phyloP scores from a whole-genome alignment of 257 asterid genomes.

The Eucommia ulmoides region DNA sequence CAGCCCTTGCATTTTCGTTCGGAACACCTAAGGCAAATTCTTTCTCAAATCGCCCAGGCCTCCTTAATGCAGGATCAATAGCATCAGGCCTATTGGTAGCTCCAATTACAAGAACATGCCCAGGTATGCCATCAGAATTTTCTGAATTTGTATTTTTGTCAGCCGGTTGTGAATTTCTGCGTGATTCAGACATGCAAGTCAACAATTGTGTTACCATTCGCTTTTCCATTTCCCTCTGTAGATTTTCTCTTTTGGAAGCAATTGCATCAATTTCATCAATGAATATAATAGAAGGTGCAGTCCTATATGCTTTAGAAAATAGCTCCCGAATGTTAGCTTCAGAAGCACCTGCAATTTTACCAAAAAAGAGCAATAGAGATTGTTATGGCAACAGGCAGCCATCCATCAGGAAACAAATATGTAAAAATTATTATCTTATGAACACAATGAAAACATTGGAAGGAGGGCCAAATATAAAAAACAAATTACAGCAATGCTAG shows the following conservation, averaged over 20 bases:
- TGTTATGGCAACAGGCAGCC: too few relatives aligned
- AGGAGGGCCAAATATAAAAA: background rate
- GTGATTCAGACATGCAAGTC: slow-evolving; percentile 82
- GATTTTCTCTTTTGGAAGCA: slow-evolving; percentile 78
- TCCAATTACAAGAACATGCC: slow-evolving; percentile 78
- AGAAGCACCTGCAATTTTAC: slow-evolving; percentile 51
- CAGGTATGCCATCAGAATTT: slow-evolving; percentile 24
- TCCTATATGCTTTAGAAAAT: slow-evolving; percentile 66
- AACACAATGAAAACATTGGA: background rate
- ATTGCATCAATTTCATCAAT: slow-evolving; percentile 93
- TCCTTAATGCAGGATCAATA: slow-evolving; percentile 78
- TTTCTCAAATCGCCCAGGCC: slow-evolving; percentile 92
- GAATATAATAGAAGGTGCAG: slow-evolving; percentile 89
- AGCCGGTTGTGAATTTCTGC: slow-evolving; percentile 26
- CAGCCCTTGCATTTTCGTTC: slow-evolving; percentile 60
- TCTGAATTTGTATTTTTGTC: slow-evolving; percentile 20
- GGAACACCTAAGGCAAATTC: slow-evolving; percentile 72
- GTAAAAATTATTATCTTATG: too few relatives aligned
- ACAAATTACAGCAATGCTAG: too few relatives aligned
- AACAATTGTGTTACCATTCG: slow-evolving; percentile 82
- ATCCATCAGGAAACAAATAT: background rate
- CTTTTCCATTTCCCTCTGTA: slow-evolving; percentile 74
- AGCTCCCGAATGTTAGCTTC: slow-evolving; percentile 78
- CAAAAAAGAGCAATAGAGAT: slow-evolving; percentile 1
- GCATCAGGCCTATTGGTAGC: slow-evolving; percentile 89